Evolutionary conservation across 306 rosid genomes (phyloP), one percentile per base, ranked within the genome.

Genomic region (Casuarina glauca): DNA sequence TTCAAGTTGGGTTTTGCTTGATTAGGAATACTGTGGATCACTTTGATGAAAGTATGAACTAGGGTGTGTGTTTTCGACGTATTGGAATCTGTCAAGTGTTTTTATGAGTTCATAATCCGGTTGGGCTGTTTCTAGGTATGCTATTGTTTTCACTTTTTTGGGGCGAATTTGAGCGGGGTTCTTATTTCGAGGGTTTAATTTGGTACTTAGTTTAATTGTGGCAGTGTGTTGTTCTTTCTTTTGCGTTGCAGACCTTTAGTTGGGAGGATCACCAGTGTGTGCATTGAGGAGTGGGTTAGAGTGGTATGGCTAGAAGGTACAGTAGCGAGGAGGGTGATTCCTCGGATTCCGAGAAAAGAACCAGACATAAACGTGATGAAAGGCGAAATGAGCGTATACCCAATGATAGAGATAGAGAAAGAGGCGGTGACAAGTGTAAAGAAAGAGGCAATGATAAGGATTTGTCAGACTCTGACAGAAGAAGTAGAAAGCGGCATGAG

Each of bases 221-320:
- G 69, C n/a, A 5, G 17, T 36, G n/a, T 5, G 13, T 2, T 36
- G 9, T 62, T 36, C 35, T 5, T 62, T 62, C 17, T 62, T 62
- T 62, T 36, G 4, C 69, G 36, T 62, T 62, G 69, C 69, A 62
- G 69, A 62, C 43, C 12, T 13, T 35, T 12, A 62, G 45, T n/a
- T 38, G 35, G 17, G 19, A 35, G 69, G 5, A 36, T 62, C 4
- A 36, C 36, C 4, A 38, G 69, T 15, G 69, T 38, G 46, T 15
- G 67, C 39, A 13, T 20, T 16, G 42, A 45, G 1, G 43, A 39
- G 44, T 54, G 19, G 50, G 50, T 12, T 41, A 41, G 26, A 5
- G 79, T 54, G 72, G 45, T 63, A 90, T 89, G 97, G 97, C 89
- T 54, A 86, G 86, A 73, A 73, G 72, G 41, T 50, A 82, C 64